A percentile compares a stretch with the other conserved stretches of the same genome.
Evolutionary conservation across 225 moss, liverwort and hornwort species (phyloP).

Genomic region (Bryum argenteum): DNA sequence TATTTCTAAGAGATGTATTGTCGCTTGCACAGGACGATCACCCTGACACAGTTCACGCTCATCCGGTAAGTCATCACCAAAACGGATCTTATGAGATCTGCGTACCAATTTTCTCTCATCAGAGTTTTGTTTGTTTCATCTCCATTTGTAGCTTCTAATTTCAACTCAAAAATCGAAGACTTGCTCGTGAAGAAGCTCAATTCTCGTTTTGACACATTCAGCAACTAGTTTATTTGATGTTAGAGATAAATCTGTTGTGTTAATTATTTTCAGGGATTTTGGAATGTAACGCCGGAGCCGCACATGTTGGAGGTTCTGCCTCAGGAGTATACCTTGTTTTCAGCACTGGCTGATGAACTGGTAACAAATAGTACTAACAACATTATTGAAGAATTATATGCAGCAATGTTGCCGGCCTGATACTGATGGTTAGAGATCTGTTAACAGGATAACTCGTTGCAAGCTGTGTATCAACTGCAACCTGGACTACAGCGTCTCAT

Average conservation of each 20-base stretch:
- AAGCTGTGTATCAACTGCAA: conserved; percentile 44
- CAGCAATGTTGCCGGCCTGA: too few species aligned
- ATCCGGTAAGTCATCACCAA: conserved; percentile 28
- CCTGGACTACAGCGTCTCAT: conserved; percentile 30
- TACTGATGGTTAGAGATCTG: background rate
- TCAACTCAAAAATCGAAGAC: too few species aligned
- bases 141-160: too few species aligned
- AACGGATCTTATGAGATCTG: background rate
- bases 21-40: conserved; percentile 35
- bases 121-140: too few species aligned
- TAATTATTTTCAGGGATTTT: conserved; percentile 33
- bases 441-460: conserved; percentile 53
- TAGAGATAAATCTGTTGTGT: conserved; percentile 6
- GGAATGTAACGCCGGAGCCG: conserved; percentile 60
- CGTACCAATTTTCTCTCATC: background rate
- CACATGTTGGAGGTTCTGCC: conserved; percentile 51
- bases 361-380: conserved; percentile 19
- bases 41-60: conserved; percentile 33
- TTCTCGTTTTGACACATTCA: background rate
- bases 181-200: too few species aligned
- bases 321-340: conserved; percentile 57
- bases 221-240: background rate
- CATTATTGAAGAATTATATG: too few species aligned
- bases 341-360: conserved; percentile 53
- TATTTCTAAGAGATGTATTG: background rate